Percentiles rank a stretch among this genome's conserved stretches.
phyloP scores from a whole-genome alignment of 2,329 filamentous ascomycete genomes.

The Ophiostoma novo-ulmi region DNA sequence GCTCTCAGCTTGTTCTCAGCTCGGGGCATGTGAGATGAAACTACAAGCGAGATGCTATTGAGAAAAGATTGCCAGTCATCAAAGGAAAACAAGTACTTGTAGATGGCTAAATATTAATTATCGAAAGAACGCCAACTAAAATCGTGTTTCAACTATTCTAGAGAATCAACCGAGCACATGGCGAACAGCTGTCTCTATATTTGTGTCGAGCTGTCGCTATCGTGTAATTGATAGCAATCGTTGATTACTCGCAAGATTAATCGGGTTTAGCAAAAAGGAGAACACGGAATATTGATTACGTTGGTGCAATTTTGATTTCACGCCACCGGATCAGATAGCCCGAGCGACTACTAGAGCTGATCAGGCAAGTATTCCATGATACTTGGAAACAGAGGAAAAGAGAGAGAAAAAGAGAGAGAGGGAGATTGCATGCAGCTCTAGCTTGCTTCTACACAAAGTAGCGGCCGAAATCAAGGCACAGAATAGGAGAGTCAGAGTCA shows the following conservation, averaged over 20 bases:
- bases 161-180: neutral
- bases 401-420: neutral
- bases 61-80: neutral
- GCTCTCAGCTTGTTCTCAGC: neutral
- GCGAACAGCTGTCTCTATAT: neutral
- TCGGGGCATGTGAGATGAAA: neutral
- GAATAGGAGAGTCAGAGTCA: neutral
- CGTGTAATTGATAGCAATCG: neutral
- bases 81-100: neutral
- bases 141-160: neutral
- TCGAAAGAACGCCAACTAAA: neutral
- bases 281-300: neutral
- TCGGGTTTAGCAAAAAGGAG: neutral
- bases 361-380: neutral
- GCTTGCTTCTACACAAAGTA: neutral
- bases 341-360: neutral
- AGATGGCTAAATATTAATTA: neutral
- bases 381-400: neutral
- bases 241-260: neutral
- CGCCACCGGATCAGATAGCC: neutral
- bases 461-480: neutral
- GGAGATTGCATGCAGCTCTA: neutral
- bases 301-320: constrained; percentile 7
- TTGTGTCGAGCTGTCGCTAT: neutral
- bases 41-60: neutral